Conservation (phyloP, 805 yeast species). For the Nakazawaea ambrosiae region DNA sequence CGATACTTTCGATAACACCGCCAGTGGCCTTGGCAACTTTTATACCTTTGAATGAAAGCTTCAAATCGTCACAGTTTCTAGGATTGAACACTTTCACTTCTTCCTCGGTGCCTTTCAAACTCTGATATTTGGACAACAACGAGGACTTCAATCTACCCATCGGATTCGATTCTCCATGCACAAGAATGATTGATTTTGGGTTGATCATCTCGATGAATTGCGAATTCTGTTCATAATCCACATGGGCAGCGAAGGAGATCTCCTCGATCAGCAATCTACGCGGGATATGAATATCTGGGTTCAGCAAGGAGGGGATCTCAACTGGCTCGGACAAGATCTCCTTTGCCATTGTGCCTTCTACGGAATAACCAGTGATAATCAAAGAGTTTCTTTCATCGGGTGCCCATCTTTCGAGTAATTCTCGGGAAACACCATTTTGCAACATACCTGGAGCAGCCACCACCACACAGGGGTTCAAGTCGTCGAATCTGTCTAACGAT, state of each 20-base stretch:
- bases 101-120: constrained; percentile 74
- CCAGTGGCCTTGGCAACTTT: constrained; percentile 74
- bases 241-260: constrained; percentile 99
- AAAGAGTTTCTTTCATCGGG: constrained; percentile 91
- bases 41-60: constrained; percentile 71
- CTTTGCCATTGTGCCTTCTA: constrained; percentile 98
- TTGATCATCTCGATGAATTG: constrained; percentile 84
- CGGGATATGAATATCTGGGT: constrained; percentile 79
- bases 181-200: constrained; percentile 81
- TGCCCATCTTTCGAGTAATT: constrained; percentile 90
- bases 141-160: constrained; percentile 98
- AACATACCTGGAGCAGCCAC: constrained; percentile 98
- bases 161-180: constrained; percentile 97
- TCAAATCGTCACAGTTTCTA: constrained; percentile 76
- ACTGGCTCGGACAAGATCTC: constrained; percentile 81
- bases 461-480: constrained; percentile 92
- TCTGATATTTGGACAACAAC: constrained; percentile 74
- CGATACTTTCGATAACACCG: constrained; percentile 36
- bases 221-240: constrained; percentile 89
- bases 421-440: constrained; percentile 92
- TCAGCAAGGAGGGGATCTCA: constrained; percentile 77
- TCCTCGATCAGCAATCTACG: constrained; percentile 86
- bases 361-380: constrained; percentile 92
- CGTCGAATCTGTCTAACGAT: constrained; percentile 79
- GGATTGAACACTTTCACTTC: constrained; percentile 93